Evolutionary conservation across 2,329 filamentous ascomycete species (phyloP).

Genomic region (Diaporthe sp.): DNA sequence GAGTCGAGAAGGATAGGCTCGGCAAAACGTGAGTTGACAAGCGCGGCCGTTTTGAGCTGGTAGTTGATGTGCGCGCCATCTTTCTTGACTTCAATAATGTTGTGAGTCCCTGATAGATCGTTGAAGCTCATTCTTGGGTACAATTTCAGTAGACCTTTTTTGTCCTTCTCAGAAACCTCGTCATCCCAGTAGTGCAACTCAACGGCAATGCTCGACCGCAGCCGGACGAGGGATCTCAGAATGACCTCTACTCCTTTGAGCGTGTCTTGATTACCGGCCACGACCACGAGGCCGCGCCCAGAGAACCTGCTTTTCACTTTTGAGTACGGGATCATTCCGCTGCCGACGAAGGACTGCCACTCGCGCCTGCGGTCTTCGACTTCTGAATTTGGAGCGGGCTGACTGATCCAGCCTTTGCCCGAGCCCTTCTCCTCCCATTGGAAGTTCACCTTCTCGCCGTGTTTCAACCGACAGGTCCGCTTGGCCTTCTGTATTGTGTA

Average conservation of each 20-base stretch:
- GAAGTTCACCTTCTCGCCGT: slow-evolving; percentile 19
- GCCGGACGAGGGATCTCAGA: background rate
- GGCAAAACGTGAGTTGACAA: slow-evolving; percentile 5
- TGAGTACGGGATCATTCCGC: slow-evolving; percentile 1
- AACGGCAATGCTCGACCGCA: background rate
- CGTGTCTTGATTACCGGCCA: slow-evolving; percentile 11
- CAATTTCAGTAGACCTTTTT: background rate
- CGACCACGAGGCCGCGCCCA: slow-evolving; percentile 7
- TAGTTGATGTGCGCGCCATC: slow-evolving; percentile 9
- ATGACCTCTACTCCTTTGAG: background rate
- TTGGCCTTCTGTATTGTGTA: background rate
- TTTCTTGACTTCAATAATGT: slow-evolving; percentile 4
- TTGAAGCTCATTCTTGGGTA: background rate
- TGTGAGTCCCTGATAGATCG: background rate
- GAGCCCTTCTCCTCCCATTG: background rate
- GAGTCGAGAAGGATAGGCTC: slow-evolving; percentile 16
- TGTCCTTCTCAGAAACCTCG: background rate
- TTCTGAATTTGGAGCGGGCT: background rate
- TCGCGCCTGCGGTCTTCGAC: background rate
- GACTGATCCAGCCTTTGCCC: background rate
- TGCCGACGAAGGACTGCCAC: slow-evolving; percentile 4
- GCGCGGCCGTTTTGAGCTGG: slow-evolving; percentile 13
- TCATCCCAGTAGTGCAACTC: slow-evolving; percentile 11
- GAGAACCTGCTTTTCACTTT: background rate
- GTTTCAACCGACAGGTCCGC: slow-evolving; percentile 3